Evolutionary conservation across 257 asterid genomes (phyloP).

Genomic region (Schizonepeta tenuifolia): DNA sequence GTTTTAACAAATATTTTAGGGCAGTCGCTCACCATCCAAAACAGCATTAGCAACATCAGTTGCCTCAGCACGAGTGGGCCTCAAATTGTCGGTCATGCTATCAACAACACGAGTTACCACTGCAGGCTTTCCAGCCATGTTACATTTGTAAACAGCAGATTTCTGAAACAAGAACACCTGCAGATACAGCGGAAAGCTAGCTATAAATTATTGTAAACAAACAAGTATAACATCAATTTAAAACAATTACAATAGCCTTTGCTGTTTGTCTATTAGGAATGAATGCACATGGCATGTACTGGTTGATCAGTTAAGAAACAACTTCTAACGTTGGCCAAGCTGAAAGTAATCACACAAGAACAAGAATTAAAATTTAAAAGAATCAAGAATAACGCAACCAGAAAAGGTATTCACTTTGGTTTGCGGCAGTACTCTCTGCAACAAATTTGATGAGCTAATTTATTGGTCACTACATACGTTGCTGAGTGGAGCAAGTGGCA

Average conservation of each 20-base stretch:
- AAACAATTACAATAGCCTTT: constrained; percentile 1
- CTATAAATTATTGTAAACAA: background rate
- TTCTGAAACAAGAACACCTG: constrained; percentile 93
- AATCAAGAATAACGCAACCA: background rate
- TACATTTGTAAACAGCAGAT: constrained; percentile 87
- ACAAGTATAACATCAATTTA: background rate
- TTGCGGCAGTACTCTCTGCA: background rate
- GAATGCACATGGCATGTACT: background rate
- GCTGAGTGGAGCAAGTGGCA: background rate
- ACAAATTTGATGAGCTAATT: background rate
- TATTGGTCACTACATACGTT: background rate
- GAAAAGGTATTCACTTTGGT: background rate
- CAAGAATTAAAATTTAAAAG: background rate
- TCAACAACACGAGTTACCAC: constrained; percentile 96
- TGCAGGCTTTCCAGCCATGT: constrained; percentile 98
- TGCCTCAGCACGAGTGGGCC: constrained; percentile 99
- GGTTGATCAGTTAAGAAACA: background rate
- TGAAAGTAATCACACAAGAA: background rate
- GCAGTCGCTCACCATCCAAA: constrained; percentile 68
- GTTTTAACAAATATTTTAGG: constrained; percentile 8
- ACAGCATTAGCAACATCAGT: constrained; percentile 98
- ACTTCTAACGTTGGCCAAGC: background rate
- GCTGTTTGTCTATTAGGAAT: constrained; percentile 1
- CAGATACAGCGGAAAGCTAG: constrained; percentile 27
- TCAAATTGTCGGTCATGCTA: constrained; percentile 92